phyloP scores from a whole-genome alignment of 805 yeast genomes.

The Candida ulmi region DNA sequence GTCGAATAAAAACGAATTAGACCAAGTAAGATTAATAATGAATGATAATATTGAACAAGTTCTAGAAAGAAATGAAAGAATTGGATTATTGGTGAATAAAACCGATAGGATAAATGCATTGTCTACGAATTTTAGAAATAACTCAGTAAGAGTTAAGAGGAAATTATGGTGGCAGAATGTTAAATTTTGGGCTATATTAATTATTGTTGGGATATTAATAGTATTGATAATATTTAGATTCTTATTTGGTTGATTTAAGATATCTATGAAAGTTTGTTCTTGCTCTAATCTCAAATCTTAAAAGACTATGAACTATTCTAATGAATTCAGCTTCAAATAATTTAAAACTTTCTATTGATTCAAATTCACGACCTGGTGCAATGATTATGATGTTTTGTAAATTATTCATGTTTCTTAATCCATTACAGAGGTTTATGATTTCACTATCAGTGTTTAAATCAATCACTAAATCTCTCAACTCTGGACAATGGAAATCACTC shows the following conservation, averaged over 20 bases:
- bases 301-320: no score
- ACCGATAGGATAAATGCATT: conserved; percentile 51
- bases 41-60: conserved; percentile 56
- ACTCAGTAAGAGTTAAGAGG: conserved; percentile 45
- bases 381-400: background rate
- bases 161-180: conserved; percentile 52
- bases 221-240: conserved; percentile 52
- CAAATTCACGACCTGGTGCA: background rate
- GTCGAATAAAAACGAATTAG: conserved; percentile 44
- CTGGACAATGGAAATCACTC: background rate
- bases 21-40: conserved; percentile 52
- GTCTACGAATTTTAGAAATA: conserved; percentile 48
- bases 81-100: conserved; percentile 50
- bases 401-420: background rate
- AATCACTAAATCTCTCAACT: background rate
- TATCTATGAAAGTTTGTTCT: background rate
- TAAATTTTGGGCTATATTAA: conserved; percentile 51
- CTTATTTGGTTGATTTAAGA: background rate
- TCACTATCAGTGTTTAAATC: background rate
- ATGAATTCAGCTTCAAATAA: no score
- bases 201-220: conserved; percentile 54
- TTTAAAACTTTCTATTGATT: background rate
- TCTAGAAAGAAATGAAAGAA: conserved; percentile 54
- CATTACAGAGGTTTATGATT: background rate
- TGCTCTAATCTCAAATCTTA: background rate